Evolutionary conservation across 306 rosid genomes (phyloP).

Genomic region (Chamaecrista fasciculata): DNA sequence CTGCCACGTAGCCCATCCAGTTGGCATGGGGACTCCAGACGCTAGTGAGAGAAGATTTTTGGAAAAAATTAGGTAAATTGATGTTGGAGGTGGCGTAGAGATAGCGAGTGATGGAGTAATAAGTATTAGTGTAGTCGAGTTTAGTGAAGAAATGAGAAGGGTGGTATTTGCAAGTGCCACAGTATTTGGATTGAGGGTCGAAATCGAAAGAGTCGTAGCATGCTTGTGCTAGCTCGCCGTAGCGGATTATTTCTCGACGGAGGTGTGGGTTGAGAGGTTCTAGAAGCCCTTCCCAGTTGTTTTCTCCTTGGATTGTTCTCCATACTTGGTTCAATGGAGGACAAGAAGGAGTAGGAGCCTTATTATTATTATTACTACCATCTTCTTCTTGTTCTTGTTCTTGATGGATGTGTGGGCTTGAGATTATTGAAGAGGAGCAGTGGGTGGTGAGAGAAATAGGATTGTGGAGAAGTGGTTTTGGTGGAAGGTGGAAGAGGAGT

Average conservation of each 20-base stretch:
- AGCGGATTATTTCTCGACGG: conserved; percentile 57
- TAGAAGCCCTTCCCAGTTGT: conserved; percentile 55
- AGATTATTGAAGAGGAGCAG: no score
- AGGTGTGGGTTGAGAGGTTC: conserved; percentile 59
- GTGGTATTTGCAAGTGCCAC: conserved; percentile 67
- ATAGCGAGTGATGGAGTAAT: conserved; percentile 57
- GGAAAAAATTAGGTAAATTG: conserved; percentile 74
- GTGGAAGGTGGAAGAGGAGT: no score
- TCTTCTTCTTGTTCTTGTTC: no score
- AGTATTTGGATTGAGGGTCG: conserved; percentile 68
- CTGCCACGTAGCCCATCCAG: conserved; percentile 78
- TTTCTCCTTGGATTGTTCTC: conserved; percentile 57
- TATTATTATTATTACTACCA: no score
- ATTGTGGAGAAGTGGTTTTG: no score
- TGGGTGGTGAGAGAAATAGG: no score
- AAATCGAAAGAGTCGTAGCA: conserved; percentile 67
- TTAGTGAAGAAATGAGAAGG: conserved; percentile 47
- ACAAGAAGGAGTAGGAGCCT: no score
- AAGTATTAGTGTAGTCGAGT: conserved; percentile 32
- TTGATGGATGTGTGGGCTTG: no score
- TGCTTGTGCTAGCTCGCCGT: conserved; percentile 63
- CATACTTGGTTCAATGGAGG: conserved; percentile 39
- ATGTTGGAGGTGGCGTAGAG: conserved; percentile 75
- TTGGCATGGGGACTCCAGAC: conserved; percentile 75
- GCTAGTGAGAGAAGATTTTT: conserved; percentile 41